phyloP scores from a whole-genome alignment of 2,329 filamentous ascomycete species.

The Cercospora janseana region DNA sequence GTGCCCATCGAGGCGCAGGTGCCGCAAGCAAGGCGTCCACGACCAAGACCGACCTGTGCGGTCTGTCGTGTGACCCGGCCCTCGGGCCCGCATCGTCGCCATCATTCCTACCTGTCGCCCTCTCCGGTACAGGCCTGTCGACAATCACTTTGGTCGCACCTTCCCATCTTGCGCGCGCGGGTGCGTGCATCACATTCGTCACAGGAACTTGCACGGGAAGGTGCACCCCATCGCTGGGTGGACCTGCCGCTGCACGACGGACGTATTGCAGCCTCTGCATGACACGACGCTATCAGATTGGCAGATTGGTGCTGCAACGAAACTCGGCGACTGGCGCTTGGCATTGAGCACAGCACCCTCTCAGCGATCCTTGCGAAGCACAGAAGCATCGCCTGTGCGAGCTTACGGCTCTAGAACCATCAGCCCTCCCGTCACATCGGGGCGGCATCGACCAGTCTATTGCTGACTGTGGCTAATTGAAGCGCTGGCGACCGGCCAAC shows the following conservation, averaged over 20 bases:
- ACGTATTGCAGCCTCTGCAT: not conserved
- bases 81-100: not conserved
- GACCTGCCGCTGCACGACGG: not conserved
- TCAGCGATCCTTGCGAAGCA: no score
- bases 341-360: no score
- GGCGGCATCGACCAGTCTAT: no score
- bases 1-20: constrained; percentile 4
- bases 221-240: not conserved
- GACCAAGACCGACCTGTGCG: constrained; percentile 12
- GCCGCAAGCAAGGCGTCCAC: constrained; percentile 12
- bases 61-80: constrained; percentile 11
- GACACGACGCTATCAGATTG: not conserved
- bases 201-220: not conserved
- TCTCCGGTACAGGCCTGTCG: not conserved
- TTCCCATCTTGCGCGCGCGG: not conserved
- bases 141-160: not conserved
- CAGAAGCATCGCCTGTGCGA: no score
- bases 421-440: no score
- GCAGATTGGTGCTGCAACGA: constrained; percentile 7
- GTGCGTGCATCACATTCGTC: not conserved
- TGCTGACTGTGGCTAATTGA: no score
- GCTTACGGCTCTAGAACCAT: no score
- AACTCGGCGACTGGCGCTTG: constrained; percentile 17
- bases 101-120: not conserved
- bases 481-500: no score